Evolutionary conservation across 352 stramenopile genomes (phyloP).

Genomic region (Phytophthora quininea): DNA sequence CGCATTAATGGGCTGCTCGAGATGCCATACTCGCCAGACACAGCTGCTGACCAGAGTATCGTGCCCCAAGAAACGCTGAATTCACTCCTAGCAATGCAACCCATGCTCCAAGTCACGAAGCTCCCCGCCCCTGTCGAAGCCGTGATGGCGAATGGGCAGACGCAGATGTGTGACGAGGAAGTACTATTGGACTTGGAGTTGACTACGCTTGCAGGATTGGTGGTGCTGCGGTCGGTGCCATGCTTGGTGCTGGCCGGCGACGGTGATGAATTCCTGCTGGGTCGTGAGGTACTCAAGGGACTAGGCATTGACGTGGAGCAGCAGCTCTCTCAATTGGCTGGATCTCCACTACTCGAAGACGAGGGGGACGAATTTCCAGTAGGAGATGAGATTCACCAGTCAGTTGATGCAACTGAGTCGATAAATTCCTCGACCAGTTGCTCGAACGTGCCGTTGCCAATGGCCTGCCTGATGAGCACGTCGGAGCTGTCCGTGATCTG

Average conservation of each 20-base stretch:
- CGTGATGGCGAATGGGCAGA: slow-evolving; percentile 10
- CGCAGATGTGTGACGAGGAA: slow-evolving; percentile 4
- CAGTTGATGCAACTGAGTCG: background rate
- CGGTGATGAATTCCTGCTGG: slow-evolving; percentile 16
- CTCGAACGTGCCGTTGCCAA: background rate
- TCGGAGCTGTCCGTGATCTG: background rate
- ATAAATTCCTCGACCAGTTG: background rate
- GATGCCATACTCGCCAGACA: background rate
- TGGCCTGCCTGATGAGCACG: background rate
- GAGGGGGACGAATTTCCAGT: slow-evolving; percentile 8
- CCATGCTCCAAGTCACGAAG: background rate
- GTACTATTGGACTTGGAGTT: slow-evolving; percentile 13
- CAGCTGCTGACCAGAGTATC: slow-evolving; percentile 3
- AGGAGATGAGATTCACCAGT: background rate
- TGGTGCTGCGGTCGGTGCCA: background rate
- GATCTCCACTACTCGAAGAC: background rate
- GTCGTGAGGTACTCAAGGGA: background rate
- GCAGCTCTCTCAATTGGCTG: slow-evolving; percentile 7
- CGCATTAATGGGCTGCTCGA: slow-evolving; percentile 12
- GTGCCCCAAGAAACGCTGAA: slow-evolving; percentile 2
- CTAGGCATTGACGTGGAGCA: slow-evolving; percentile 10
- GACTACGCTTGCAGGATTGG: slow-evolving; percentile 3
- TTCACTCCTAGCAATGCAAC: background rate
- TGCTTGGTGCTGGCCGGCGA: slow-evolving; percentile 1
- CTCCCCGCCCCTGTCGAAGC: slow-evolving; percentile 3